Evolutionary conservation across 768 basidiomycete species (phyloP), one percentile per base, ranked within the genome.

Genomic region (Termitomyces sp.): DNA sequence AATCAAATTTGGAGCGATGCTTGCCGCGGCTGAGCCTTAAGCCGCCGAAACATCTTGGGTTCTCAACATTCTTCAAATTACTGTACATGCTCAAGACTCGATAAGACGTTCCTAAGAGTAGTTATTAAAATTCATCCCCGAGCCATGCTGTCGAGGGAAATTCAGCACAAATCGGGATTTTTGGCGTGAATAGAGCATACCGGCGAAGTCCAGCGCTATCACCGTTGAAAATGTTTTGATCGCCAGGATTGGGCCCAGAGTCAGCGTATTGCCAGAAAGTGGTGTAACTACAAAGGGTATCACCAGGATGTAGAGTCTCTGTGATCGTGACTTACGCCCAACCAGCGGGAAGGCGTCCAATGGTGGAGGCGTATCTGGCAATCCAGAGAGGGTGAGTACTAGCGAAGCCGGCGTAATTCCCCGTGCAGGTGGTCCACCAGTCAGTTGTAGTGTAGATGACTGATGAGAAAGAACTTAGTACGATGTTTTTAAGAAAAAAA

Each of bases 401-500:
- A 1, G 65, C 76, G 60, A 88, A 87, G 4, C 69, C 70, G 18
- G 72, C 69, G 56, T 76, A 81, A 65, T 85, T 81, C 0, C 80
- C 84, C 2, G 87, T 88, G 67, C 87, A 88, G 6, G 74, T 76
- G 5, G 61, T 79, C 87, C 87, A 88, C 86, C 86, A 88, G 65
- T 79, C 73, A 12, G 83, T 85, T 5, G 81, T 84, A 29, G 82
- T 82, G 62, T 86, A 87, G 55, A 86, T 83, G 42, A 81, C 82
- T 80, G 1, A 52, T 46, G 10, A 27, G 32, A 32, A 43, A 9
- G 26, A 27, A 7, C 18, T 44, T n/a, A 37, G 47, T 24, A 20
- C 22, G 14, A 37, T n/a, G 32, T 0, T 20, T 5, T 42, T 36
- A 27, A 22, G 48, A 20, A 12, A n/a, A 32, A 5, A 37, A 43